These are phyloP conservation scores for Leccinum barrowsii DNA, from an alignment of 768 basidiomycete genomes.

Conservation along the genomic window DNA sequence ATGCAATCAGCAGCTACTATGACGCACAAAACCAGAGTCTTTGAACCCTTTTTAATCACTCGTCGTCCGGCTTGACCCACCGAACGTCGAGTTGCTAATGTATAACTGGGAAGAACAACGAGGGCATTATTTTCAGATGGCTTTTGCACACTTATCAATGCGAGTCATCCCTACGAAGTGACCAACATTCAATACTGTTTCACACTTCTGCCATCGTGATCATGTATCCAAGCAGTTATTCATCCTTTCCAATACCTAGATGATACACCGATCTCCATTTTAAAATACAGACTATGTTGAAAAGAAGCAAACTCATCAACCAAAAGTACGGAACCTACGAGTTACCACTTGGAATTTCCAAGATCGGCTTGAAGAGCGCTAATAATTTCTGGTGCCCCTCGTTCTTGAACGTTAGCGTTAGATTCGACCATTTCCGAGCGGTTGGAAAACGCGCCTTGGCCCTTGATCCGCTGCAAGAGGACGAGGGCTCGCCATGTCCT, in stretches of 20 bases:
- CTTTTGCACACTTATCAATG: slow-evolving; percentile 17
- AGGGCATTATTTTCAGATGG: slow-evolving; percentile 56
- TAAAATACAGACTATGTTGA: neutral
- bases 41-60: slow-evolving; percentile 44
- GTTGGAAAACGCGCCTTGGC: no score
- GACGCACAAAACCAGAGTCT: neutral
- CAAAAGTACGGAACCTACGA: no score
- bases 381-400: no score
- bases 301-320: neutral
- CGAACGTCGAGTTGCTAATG: slow-evolving; percentile 51
- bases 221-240: neutral
- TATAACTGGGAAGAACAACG: slow-evolving; percentile 40
- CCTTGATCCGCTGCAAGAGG: no score
- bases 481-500: slow-evolving; percentile 59
- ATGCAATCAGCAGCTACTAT: neutral
- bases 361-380: no score
- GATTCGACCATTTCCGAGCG: no score
- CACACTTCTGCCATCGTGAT: neutral
- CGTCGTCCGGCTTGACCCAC: slow-evolving; percentile 39
- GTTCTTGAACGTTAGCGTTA: no score
- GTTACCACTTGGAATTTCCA: no score
- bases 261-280: neutral
- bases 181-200: neutral
- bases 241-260: neutral
- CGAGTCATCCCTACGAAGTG: neutral